Conservation (phyloP, 768 basidiomycete species). For the Trametes villosa region DNA sequence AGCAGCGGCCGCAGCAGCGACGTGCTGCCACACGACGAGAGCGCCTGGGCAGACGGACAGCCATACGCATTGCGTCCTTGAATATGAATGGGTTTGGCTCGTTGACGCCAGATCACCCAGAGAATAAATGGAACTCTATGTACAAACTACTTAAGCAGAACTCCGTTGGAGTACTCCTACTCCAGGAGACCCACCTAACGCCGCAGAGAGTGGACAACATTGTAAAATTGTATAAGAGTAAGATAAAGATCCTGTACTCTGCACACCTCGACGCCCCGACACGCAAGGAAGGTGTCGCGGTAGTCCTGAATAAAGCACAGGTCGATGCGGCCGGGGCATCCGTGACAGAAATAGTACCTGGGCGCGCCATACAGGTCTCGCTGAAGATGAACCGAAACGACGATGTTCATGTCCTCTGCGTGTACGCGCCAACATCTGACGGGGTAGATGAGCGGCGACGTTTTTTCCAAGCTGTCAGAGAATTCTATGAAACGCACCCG, state of each 20-base stretch:
- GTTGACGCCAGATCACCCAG: too few relatives aligned
- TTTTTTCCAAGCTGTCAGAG: background rate
- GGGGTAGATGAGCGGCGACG: background rate
- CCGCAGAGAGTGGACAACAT: too few relatives aligned
- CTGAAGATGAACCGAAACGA: background rate
- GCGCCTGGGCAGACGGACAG: too few relatives aligned
- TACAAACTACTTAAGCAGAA: too few relatives aligned
- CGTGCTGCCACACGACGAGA: too few relatives aligned
- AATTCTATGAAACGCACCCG: background rate
- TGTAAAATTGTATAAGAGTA: too few relatives aligned
- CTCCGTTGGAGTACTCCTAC: too few relatives aligned
- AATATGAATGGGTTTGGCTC: too few relatives aligned
- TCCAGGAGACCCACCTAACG: too few relatives aligned
- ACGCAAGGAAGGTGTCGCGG: background rate
- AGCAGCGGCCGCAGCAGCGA: too few relatives aligned
- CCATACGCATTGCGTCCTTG: too few relatives aligned
- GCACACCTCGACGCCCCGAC: background rate
- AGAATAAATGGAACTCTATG: too few relatives aligned
- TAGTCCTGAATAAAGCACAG: background rate
- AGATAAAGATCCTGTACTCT: background rate
- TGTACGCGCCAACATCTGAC: background rate
- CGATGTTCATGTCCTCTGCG: background rate
- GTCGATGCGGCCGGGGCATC: background rate
- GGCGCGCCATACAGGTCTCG: background rate
- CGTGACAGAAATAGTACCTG: background rate